A percentile compares a stretch with the other conserved stretches of the same genome.
Evolutionary conservation across 371 early-diverging fungal species (phyloP).

Genomic region (Mucor sp.): DNA sequence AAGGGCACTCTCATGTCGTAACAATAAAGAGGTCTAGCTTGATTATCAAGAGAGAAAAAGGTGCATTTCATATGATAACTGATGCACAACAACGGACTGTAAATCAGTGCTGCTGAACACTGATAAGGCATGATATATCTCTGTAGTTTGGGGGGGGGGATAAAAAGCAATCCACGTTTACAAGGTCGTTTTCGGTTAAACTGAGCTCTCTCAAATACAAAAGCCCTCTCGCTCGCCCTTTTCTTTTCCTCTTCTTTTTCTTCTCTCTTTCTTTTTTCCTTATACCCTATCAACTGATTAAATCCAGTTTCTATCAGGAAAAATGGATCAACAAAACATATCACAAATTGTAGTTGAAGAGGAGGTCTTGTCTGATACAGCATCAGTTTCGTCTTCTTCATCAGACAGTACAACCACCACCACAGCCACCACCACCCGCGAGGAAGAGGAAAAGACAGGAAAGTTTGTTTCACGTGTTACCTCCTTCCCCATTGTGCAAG

Average conservation of each 20-base stretch:
- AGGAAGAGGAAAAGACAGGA: background rate
- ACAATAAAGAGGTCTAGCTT: background rate
- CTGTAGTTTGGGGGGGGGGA: background rate
- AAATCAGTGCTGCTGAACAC: background rate
- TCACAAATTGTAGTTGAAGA: conserved; percentile 13
- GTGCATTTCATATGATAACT: background rate
- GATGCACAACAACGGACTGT: background rate
- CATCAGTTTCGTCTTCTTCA: background rate
- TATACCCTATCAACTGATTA: background rate
- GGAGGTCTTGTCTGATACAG: conserved; percentile 13
- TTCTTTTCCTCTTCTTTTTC: background rate
- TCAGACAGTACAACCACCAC: background rate
- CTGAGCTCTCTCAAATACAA: background rate
- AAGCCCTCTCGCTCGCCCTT: conserved; percentile 3
- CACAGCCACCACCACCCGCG: background rate
- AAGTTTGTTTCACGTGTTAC: conserved; percentile 59
- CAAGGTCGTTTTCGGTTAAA: background rate
- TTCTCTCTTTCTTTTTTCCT: background rate
- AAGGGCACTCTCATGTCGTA: background rate
- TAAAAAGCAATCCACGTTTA: background rate
- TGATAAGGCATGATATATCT: background rate
- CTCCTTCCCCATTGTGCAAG: conserved; percentile 66
- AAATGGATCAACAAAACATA: conserved; percentile 11
- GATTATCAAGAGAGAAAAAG: background rate
- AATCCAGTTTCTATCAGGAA: background rate